Evolutionary conservation across 2,329 filamentous ascomycete genomes (phyloP).

Genomic region (Fusarium sp.): DNA sequence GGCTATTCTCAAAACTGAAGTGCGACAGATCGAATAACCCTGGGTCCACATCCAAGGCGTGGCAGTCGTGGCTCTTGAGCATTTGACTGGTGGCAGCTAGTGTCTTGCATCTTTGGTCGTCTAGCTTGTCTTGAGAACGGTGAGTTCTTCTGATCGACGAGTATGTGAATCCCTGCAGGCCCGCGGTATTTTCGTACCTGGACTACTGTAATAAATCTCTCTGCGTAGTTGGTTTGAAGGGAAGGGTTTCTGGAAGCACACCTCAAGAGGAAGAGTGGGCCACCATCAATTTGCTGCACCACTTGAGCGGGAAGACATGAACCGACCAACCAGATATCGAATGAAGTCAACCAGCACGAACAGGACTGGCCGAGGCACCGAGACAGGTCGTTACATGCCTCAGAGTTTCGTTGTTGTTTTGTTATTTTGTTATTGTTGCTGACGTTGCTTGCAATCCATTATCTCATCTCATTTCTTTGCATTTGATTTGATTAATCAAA

Average conservation of each 20-base stretch:
- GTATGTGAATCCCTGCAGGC: constrained; percentile 32
- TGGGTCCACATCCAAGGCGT: constrained; percentile 20
- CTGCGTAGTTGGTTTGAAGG: constrained; percentile 14
- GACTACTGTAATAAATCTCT: constrained; percentile 20
- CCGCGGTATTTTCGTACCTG: constrained; percentile 38
- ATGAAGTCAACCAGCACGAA: constrained; percentile 9
- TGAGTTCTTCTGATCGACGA: constrained; percentile 42
- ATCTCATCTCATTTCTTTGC: constrained; percentile 1
- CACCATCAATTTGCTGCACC: constrained; percentile 18
- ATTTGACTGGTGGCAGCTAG: constrained; percentile 20
- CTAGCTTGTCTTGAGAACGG: constrained; percentile 33
- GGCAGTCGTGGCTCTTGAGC: constrained; percentile 7
- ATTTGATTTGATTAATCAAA: constrained; percentile 26
- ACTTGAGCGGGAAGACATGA: constrained; percentile 31
- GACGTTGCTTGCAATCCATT: constrained; percentile 8
- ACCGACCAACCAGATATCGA: constrained; percentile 27
- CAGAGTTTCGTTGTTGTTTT: constrained; percentile 25
- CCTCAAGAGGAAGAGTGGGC: constrained; percentile 31
- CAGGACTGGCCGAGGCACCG: constrained; percentile 20
- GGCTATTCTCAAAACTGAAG: constrained; percentile 33
- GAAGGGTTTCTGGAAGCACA: constrained; percentile 43
- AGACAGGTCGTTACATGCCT: constrained; percentile 21
- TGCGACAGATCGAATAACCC: constrained; percentile 22
- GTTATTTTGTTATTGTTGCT: constrained; percentile 18
- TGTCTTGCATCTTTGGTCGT: constrained; percentile 34